Percentiles rank a stretch among this genome's conserved stretches.
These are phyloP conservation scores for Penicillium dipodomyicola DNA, from an alignment of 495 filamentous ascomycete species.

Conservation along the genomic window DNA sequence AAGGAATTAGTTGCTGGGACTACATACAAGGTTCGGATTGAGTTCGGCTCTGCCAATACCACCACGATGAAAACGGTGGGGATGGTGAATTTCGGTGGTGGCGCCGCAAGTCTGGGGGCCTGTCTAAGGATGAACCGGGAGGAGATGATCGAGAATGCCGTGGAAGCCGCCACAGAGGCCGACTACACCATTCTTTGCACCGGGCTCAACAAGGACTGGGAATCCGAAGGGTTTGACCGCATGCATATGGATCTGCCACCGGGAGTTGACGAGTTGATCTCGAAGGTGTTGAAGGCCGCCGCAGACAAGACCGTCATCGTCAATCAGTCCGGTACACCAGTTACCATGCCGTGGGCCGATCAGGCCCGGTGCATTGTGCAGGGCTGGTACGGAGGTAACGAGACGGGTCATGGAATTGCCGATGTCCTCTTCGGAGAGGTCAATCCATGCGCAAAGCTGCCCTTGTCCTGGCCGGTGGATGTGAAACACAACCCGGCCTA, in stretches of 20 bases:
- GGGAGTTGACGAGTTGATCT: slow-evolving; percentile 60
- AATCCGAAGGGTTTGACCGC: slow-evolving; percentile 79
- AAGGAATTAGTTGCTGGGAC: slow-evolving; percentile 51
- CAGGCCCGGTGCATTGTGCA: slow-evolving; percentile 62
- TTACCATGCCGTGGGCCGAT: slow-evolving; percentile 76
- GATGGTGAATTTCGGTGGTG: slow-evolving; percentile 52
- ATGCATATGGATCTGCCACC: slow-evolving; percentile 73
- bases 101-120: slow-evolving; percentile 70
- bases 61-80: slow-evolving; percentile 48
- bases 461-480: slow-evolving; percentile 58
- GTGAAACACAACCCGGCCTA: slow-evolving; percentile 66
- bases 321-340: slow-evolving; percentile 74
- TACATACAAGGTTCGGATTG: slow-evolving; percentile 55
- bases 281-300: slow-evolving; percentile 62
- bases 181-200: slow-evolving; percentile 72
- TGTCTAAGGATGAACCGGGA: slow-evolving; percentile 61
- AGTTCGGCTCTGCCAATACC: slow-evolving; percentile 60
- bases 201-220: slow-evolving; percentile 80
- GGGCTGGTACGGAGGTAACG: slow-evolving; percentile 64
- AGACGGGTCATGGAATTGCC: slow-evolving; percentile 53
- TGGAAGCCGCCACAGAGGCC: slow-evolving; percentile 53
- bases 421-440: slow-evolving; percentile 57
- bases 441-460: slow-evolving; percentile 51
- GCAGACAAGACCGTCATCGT: slow-evolving; percentile 66
- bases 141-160: slow-evolving; percentile 63